These are phyloP conservation scores for Tilletia indica DNA, from an alignment of 1,284 basidiomycete genomes.

Conservation along the genomic window DNA sequence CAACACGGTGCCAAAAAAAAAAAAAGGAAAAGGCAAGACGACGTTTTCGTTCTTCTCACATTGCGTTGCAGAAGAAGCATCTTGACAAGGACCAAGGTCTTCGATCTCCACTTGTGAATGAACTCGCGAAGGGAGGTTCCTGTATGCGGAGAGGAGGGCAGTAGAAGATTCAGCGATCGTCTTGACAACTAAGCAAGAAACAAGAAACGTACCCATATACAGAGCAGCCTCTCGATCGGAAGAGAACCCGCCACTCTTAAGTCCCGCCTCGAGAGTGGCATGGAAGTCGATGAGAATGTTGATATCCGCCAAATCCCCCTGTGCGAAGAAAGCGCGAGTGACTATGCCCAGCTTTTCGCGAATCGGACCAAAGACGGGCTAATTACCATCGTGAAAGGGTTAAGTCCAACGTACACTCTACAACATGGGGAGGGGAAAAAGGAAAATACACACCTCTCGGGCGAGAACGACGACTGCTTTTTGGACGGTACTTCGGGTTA, in stretches of 20 bases:
- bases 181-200: too few species aligned
- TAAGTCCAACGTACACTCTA: not conserved
- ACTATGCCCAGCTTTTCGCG: slow-evolving; percentile 94
- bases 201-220: slow-evolving; percentile 71
- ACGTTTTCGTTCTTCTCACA: not conserved
- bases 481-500: slow-evolving; percentile 93
- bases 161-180: not conserved
- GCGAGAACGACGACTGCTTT: slow-evolving; percentile 95
- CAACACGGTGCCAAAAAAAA: not conserved
- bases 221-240: slow-evolving; percentile 56
- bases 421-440: not conserved
- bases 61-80: slow-evolving; percentile 77
- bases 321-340: slow-evolving; percentile 61
- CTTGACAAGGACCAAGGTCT: slow-evolving; percentile 89
- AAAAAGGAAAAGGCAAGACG: not conserved
- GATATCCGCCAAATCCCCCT: slow-evolving; percentile 49
- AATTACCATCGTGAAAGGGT: not conserved
- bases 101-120: slow-evolving; percentile 88
- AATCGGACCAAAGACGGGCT: slow-evolving; percentile 55
- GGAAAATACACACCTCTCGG: slow-evolving; percentile 53
- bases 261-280: slow-evolving; percentile 49
- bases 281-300: slow-evolving; percentile 54
- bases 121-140: slow-evolving; percentile 88
- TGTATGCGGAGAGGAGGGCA: slow-evolving; percentile 47
- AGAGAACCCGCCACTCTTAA: slow-evolving; percentile 22